These are phyloP conservation scores for Trichosanthes cucumerina DNA, from an alignment of 306 rosid genomes.

Conservation along the genomic window DNA sequence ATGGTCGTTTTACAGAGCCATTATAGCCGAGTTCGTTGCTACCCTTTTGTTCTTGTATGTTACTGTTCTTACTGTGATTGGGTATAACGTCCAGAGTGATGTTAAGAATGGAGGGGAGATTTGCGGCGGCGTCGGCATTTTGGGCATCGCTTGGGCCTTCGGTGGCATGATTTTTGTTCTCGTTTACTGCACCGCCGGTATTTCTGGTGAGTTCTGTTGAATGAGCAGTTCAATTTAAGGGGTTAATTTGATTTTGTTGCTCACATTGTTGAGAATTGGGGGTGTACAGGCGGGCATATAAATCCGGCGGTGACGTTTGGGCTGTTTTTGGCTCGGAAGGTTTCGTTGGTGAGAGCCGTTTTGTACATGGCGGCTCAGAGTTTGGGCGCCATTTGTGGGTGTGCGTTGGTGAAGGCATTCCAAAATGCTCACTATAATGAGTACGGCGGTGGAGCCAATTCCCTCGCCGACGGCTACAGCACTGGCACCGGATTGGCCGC, in stretches of 20 bases:
- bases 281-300: slow-evolving; percentile 16
- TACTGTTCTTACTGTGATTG: slow-evolving; percentile 16
- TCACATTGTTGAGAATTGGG: neutral
- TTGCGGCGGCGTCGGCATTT: slow-evolving; percentile 17
- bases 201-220: slow-evolving; percentile 13
- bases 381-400: slow-evolving; percentile 23
- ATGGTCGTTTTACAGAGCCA: slow-evolving; percentile 21
- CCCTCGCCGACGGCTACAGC: slow-evolving; percentile 10
- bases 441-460: slow-evolving; percentile 14
- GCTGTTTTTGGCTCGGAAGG: slow-evolving; percentile 14
- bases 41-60: slow-evolving; percentile 20
- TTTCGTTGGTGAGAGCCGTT: slow-evolving; percentile 15
- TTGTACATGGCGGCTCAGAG: slow-evolving; percentile 18
- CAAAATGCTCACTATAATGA: neutral
- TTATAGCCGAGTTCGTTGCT: slow-evolving; percentile 21
- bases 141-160: slow-evolving; percentile 24
- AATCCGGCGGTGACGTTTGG: slow-evolving; percentile 25
- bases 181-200: slow-evolving; percentile 21
- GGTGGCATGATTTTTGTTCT: slow-evolving; percentile 25
- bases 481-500: slow-evolving; percentile 19
- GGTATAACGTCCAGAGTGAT: slow-evolving; percentile 10
- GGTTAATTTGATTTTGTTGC: too few relatives aligned
- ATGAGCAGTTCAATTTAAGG: too few relatives aligned
- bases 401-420: slow-evolving; percentile 12
- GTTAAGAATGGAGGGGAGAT: neutral